Evolutionary conservation across 805 yeast genomes (phyloP), one percentile per base, ranked within the genome.

Genomic region (Candida khao-thaluensis): DNA sequence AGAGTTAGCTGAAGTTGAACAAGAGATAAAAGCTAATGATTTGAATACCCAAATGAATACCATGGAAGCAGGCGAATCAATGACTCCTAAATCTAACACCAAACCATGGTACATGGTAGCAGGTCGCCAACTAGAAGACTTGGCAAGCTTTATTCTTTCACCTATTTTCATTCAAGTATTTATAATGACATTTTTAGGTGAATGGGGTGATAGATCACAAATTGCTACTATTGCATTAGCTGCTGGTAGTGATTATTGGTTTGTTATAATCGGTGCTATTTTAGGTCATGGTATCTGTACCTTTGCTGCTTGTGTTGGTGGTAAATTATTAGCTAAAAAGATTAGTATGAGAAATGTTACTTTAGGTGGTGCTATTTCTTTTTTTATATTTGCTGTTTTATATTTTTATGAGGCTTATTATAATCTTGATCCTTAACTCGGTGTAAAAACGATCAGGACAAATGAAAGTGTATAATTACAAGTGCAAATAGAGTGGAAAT

Each of bases 141-240:
- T 85, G 36, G 78, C 82, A 2, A 62, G 79, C 2, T 76, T 79
- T 41, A 64, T 88, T 4, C 68, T 91, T 40, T 84, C 95, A 3
- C 98, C 99, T 3, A 66, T 81, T 7, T 93, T 95, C 90, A 82
- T 89, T 49, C 96, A 91, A 69, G 91, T 91, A 4, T 93, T 93
- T 57, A 79, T 80, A 38, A 91, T 93, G 98, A 87, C 96, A 4
- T 93, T 93, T 60, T 68, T 93, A 35, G 99, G 97, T 44, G 99
- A 93, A 67, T 89, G 98, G 95, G 99, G 99, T 37, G 99, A 93
- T 63, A 81, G 99, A 54, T 89, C 97, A 9, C 99, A 93, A 67
- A 88, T 93, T 40, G 96, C 97, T 30, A 93, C 97, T 23, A 89
- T 93, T 53, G 98, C 98, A 28, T 85, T 93, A 95, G 97, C 98